These are phyloP conservation scores for Ammopiptanthus mongolicus DNA, from an alignment of 306 rosid species.

Conservation along the genomic window DNA sequence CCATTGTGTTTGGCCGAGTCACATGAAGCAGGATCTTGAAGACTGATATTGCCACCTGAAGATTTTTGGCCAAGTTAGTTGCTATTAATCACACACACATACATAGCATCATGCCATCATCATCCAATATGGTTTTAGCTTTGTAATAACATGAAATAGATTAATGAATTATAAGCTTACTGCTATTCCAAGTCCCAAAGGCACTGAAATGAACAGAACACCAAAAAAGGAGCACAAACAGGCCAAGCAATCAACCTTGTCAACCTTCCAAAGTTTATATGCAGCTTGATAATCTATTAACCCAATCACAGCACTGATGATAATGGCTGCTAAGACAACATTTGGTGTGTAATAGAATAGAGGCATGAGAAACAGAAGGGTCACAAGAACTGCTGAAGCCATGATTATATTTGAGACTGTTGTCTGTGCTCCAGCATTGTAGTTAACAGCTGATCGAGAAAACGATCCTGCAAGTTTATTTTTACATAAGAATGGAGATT, in stretches of 20 bases:
- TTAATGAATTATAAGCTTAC: slow-evolving; percentile 37
- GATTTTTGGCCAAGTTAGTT: background rate
- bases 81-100: background rate
- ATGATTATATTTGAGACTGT: slow-evolving; percentile 77
- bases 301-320: slow-evolving; percentile 89
- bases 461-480: slow-evolving; percentile 69
- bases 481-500: background rate
- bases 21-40: slow-evolving; percentile 91
- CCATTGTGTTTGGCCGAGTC: slow-evolving; percentile 82
- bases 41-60: slow-evolving; percentile 88
- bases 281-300: slow-evolving; percentile 77
- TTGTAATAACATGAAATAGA: background rate
- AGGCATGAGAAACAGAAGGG: slow-evolving; percentile 92
- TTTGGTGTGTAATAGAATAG: slow-evolving; percentile 88
- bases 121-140: background rate
- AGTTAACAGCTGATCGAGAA: slow-evolving; percentile 96
- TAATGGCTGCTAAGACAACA: slow-evolving; percentile 81
- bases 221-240: slow-evolving; percentile 88
- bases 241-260: slow-evolving; percentile 89
- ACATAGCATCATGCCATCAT: background rate
- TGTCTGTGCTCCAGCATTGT: slow-evolving; percentile 87
- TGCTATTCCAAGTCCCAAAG: slow-evolving; percentile 87
- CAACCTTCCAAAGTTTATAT: slow-evolving; percentile 74
- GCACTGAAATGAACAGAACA: slow-evolving; percentile 91
- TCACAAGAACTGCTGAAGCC: slow-evolving; percentile 92